Evolutionary conservation across 345 rosid genomes (phyloP).

Genomic region (Psidium guajava): DNA sequence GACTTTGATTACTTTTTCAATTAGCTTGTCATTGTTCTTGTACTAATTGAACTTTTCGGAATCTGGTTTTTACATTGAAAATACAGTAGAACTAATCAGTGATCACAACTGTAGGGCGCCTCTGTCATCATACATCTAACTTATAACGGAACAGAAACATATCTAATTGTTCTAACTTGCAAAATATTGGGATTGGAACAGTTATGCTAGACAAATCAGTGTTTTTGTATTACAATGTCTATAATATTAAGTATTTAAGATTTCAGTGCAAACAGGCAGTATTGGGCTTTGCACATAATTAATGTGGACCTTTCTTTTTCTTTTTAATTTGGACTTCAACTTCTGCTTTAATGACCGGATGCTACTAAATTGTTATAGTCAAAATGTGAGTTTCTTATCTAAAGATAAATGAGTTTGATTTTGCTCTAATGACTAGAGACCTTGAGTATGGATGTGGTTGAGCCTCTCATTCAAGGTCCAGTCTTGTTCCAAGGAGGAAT

Average conservation of each 20-base stretch:
- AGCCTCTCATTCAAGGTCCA: too few species aligned
- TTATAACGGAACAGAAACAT: background rate
- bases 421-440: too few species aligned
- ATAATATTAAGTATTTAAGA: rapidly evolving
- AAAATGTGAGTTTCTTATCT: too few species aligned
- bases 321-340: too few species aligned
- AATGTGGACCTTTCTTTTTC: too few species aligned
- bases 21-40: background rate
- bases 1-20: background rate
- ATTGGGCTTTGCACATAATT: background rate
- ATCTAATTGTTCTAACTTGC: background rate
- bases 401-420: too few species aligned
- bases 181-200: background rate
- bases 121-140: background rate
- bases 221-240: background rate
- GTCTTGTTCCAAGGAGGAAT: too few species aligned
- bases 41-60: background rate
- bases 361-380: too few species aligned
- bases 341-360: too few species aligned
- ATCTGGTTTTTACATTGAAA: background rate
- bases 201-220: too few species aligned
- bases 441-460: too few species aligned
- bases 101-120: background rate
- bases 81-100: background rate
- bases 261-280: rapidly evolving